phyloP scores from a whole-genome alignment of 2,329 filamentous ascomycete genomes.

The Xylaria sp. region DNA sequence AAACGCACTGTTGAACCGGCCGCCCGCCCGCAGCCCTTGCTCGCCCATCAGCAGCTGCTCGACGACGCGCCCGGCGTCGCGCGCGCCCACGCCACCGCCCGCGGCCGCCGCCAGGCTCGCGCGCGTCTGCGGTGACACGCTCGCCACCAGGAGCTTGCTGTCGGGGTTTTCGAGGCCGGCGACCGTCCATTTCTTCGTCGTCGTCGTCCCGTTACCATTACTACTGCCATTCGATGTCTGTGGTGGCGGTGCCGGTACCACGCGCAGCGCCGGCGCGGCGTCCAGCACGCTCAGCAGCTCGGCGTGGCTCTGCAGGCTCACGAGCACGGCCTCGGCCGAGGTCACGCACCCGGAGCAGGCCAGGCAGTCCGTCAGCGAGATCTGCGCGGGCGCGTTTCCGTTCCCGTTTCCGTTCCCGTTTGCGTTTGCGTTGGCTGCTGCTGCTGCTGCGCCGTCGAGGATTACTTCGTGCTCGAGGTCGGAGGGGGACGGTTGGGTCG shows the following conservation, averaged over 20 bases:
- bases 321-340: constrained; percentile 94
- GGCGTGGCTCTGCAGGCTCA: constrained; percentile 89
- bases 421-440: constrained; percentile 51
- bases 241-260: no score
- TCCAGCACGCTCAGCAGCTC: constrained; percentile 88
- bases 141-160: constrained; percentile 85
- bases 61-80: constrained; percentile 79
- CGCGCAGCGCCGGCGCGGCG: constrained; percentile 55
- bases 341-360: constrained; percentile 98
- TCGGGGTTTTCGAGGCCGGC: constrained; percentile 59
- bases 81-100: constrained; percentile 69
- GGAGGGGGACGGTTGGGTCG: constrained; percentile 7
- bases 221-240: neutral
- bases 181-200: constrained; percentile 42
- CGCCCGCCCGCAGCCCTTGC: constrained; percentile 69
- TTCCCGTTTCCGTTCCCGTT: no score
- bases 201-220: constrained; percentile 23
- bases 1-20: constrained; percentile 75
- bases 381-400: constrained; percentile 75
- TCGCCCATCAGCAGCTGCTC: constrained; percentile 75
- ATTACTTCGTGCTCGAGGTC: constrained; percentile 78
- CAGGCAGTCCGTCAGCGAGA: constrained; percentile 95
- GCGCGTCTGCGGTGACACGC: constrained; percentile 86
- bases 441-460: constrained; percentile 75
- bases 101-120: constrained; percentile 88